phyloP scores from a whole-genome alignment of 768 basidiomycete species.

The Neoboletus subvelutipes region DNA sequence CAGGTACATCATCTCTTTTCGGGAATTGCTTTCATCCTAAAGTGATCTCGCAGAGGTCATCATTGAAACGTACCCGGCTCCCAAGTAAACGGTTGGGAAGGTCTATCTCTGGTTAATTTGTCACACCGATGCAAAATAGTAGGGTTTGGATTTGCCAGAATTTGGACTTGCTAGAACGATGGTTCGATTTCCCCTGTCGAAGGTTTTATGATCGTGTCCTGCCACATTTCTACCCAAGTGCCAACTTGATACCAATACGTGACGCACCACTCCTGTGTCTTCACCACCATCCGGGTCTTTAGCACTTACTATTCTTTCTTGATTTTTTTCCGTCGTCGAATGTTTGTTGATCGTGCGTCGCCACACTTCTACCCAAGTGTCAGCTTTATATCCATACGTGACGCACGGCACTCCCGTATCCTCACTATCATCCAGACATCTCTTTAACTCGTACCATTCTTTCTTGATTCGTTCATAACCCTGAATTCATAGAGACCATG shows the following conservation, averaged over 20 bases:
- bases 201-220: background rate
- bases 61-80: background rate
- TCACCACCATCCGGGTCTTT: background rate
- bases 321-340: background rate
- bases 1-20: background rate
- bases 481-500: background rate
- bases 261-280: background rate
- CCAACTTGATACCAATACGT: background rate
- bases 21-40: background rate
- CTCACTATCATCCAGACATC: background rate
- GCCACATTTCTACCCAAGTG: background rate
- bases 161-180: background rate
- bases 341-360: too few species aligned
- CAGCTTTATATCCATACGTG: background rate
- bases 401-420: background rate
- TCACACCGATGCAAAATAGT: background rate
- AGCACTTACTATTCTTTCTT: background rate
- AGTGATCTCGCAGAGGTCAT: background rate
- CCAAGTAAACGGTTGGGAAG: background rate
- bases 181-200: background rate
- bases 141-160: background rate
- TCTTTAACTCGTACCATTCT: too few species aligned
- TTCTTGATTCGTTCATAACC: background rate
- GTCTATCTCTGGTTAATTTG: background rate
- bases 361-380: too few species aligned